phyloP scores from a whole-genome alignment of 495 filamentous ascomycete genomes.

The Ramalina intermedia region DNA sequence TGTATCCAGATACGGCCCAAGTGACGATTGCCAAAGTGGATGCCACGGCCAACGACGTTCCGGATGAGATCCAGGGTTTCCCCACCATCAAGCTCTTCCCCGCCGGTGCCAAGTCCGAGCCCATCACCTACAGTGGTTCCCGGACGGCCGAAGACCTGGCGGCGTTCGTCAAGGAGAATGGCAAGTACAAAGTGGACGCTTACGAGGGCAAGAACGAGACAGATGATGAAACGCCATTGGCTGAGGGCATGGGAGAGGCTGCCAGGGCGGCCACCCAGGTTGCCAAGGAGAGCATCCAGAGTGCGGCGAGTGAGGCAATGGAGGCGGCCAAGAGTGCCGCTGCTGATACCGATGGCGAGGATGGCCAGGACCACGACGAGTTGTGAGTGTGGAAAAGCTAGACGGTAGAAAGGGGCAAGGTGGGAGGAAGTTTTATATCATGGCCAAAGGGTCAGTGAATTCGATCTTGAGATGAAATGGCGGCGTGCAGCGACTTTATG shows the following conservation, averaged over 20 bases:
- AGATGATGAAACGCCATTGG: slow-evolving; percentile 26
- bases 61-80: slow-evolving; percentile 94
- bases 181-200: slow-evolving; percentile 67
- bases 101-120: slow-evolving; percentile 71
- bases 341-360: slow-evolving; percentile 23
- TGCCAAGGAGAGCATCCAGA: slow-evolving; percentile 25
- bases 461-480: no score
- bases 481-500: no score
- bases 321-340: slow-evolving; percentile 25
- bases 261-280: slow-evolving; percentile 36
- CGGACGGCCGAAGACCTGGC: slow-evolving; percentile 90
- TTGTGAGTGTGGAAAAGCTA: slow-evolving; percentile 33
- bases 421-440: no score
- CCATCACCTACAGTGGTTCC: slow-evolving; percentile 75
- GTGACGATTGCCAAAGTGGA: slow-evolving; percentile 96
- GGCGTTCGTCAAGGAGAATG: slow-evolving; percentile 87
- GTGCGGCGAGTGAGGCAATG: slow-evolving; percentile 23
- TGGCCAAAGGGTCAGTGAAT: no score
- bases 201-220: slow-evolving; percentile 31
- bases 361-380: slow-evolving; percentile 46
- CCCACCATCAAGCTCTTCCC: slow-evolving; percentile 98
- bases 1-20: slow-evolving; percentile 68
- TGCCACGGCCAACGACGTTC: slow-evolving; percentile 90
- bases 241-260: slow-evolving; percentile 29
- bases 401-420: slow-evolving; percentile 6